Conservation (phyloP, 2,329 filamentous ascomycete species). For the Ophiocordyceps camponoti-rufipedis region DNA sequence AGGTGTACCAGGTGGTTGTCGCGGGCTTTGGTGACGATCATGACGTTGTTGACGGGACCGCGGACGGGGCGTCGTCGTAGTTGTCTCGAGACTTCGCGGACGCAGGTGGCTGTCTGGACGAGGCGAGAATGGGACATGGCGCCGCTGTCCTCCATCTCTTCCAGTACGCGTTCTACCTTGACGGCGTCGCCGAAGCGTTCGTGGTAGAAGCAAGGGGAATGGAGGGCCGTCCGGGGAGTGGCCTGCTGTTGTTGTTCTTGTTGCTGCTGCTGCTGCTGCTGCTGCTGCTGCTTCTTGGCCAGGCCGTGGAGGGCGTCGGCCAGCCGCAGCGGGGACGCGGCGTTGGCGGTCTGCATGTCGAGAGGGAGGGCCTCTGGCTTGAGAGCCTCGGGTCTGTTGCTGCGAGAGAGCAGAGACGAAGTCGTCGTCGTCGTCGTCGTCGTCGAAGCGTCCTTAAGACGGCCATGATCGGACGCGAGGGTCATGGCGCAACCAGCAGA, state of each 20-base stretch:
- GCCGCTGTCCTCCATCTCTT: constrained; percentile 81
- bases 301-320: constrained; percentile 41
- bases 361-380: constrained; percentile 46
- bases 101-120: constrained; percentile 86
- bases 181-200: constrained; percentile 92
- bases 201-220: constrained; percentile 96
- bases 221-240: constrained; percentile 41
- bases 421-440: constrained; percentile 9
- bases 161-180: constrained; percentile 83
- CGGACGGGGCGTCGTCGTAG: constrained; percentile 83
- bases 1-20: constrained; percentile 85
- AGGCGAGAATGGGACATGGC: constrained; percentile 85
- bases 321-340: constrained; percentile 40
- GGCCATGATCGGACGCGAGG: too few species aligned
- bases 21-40: constrained; percentile 96
- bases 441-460: too few species aligned
- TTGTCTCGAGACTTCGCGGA: constrained; percentile 90
- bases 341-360: constrained; percentile 31
- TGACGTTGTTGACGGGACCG: constrained; percentile 79
- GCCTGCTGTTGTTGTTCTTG: constrained; percentile 7
- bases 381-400: constrained; percentile 42
- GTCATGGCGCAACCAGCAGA: too few species aligned
- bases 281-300: constrained; percentile 18
- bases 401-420: constrained; percentile 35
- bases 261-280: neutral